These are phyloP conservation scores for Ramularia endophylla DNA, from an alignment of 2,329 filamentous ascomycete genomes.

Conservation along the genomic window DNA sequence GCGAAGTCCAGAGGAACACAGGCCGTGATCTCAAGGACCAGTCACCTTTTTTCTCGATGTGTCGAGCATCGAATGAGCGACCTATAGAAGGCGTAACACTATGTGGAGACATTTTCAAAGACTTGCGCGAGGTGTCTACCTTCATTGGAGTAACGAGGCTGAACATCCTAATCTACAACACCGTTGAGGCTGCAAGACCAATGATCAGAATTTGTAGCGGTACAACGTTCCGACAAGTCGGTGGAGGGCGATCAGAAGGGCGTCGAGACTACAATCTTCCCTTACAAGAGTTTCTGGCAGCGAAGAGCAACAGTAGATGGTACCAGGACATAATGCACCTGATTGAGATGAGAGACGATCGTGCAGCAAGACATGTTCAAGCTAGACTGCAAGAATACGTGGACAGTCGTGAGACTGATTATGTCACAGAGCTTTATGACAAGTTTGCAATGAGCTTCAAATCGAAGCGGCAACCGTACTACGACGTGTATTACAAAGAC, in stretches of 20 bases:
- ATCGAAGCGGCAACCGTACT: conserved; percentile 1
- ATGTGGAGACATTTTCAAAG: neutral
- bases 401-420: conserved; percentile 1
- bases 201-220: neutral
- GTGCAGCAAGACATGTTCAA: neutral
- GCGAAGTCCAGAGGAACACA: conserved; percentile 3
- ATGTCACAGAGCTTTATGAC: conserved; percentile 1
- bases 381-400: conserved; percentile 1
- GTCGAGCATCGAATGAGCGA: no score
- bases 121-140: neutral
- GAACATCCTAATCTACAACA: neutral
- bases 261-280: conserved; percentile 4
- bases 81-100: no score
- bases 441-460: conserved; percentile 8
- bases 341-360: neutral
- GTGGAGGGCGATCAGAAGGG: neutral
- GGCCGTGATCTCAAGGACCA: conserved; percentile 5
- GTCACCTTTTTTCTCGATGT: no score
- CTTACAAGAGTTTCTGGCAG: conserved; percentile 6
- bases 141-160: neutral
- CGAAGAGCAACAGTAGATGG: conserved; percentile 5
- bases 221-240: neutral
- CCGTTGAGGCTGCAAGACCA: neutral
- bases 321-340: conserved; percentile 11
- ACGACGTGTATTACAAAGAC: neutral